A percentile compares a stretch with the other conserved stretches of the same genome.
phyloP scores from a whole-genome alignment of 1,139 yeast genomes.

The Lodderomyces oxycetoniae region DNA sequence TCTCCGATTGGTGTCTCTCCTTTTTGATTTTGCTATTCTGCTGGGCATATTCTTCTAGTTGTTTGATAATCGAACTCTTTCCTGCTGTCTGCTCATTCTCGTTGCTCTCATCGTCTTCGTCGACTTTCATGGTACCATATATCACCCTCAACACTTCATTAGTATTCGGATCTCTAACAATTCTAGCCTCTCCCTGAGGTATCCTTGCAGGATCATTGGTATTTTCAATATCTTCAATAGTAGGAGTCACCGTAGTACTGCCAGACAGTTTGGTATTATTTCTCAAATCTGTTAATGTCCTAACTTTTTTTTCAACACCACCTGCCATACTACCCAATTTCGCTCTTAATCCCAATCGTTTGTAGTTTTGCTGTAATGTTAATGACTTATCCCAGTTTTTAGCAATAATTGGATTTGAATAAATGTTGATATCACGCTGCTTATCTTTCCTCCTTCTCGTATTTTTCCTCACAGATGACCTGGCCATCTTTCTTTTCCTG shows the following conservation, averaged over 20 bases:
- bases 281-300: conserved; percentile 26
- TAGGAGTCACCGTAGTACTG: too few species aligned
- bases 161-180: conserved; percentile 62
- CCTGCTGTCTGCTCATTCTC: conserved; percentile 21
- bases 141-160: conserved; percentile 68
- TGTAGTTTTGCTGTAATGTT: conserved; percentile 81
- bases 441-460: conserved; percentile 68
- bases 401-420: conserved; percentile 76
- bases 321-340: conserved; percentile 65
- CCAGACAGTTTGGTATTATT: conserved; percentile 23
- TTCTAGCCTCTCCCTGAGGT: conserved; percentile 79
- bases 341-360: conserved; percentile 67
- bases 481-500: conserved; percentile 80
- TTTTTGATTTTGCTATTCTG: conserved; percentile 41
- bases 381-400: conserved; percentile 83
- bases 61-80: conserved; percentile 49
- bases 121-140: conserved; percentile 55
- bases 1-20: conserved; percentile 58
- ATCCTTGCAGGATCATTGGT: conserved; percentile 53
- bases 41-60: conserved; percentile 65
- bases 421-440: conserved; percentile 58
- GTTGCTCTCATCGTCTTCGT: conserved; percentile 19
- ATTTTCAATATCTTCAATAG: conserved; percentile 38
- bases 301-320: conserved; percentile 55
- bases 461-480: conserved; percentile 63